Conservation (phyloP, 495 filamentous ascomycete genomes). For the Filosporella fistucella region DNA sequence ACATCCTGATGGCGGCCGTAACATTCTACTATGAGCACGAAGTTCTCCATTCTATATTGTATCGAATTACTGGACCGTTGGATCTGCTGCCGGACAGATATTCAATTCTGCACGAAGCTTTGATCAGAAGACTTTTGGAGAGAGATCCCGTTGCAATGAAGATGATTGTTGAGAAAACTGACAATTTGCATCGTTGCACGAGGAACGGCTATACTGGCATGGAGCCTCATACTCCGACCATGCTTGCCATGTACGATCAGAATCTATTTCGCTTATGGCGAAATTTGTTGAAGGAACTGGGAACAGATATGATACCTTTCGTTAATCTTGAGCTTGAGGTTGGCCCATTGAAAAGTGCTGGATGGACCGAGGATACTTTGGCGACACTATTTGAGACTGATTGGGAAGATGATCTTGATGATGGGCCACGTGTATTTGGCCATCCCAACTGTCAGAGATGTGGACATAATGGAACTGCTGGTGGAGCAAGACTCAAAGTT, state of each 20-base stretch:
- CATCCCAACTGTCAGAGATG: conserved; percentile 5
- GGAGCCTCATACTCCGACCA: neutral
- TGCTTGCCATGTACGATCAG: neutral
- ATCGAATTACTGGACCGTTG: neutral
- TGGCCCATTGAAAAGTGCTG: neutral
- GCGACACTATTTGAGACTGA: neutral
- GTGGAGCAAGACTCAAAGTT: neutral
- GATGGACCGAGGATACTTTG: neutral
- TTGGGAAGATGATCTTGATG: neutral
- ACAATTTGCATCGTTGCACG: neutral
- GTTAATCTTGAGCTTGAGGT: neutral
- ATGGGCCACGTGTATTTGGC: neutral
- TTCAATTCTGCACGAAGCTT: neutral
- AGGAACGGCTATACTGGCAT: neutral
- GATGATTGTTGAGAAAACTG: conserved; percentile 1
- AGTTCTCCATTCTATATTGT: neutral
- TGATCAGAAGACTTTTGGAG: neutral
- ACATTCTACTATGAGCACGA: neutral
- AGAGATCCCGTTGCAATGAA: neutral
- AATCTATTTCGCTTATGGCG: neutral
- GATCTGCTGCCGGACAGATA: neutral
- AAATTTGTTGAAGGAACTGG: neutral
- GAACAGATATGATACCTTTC: neutral
- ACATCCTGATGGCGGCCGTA: neutral
- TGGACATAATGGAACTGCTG: neutral